Conservation (phyloP, 2,329 filamentous ascomycete genomes). For the Ophiostoma ips region DNA sequence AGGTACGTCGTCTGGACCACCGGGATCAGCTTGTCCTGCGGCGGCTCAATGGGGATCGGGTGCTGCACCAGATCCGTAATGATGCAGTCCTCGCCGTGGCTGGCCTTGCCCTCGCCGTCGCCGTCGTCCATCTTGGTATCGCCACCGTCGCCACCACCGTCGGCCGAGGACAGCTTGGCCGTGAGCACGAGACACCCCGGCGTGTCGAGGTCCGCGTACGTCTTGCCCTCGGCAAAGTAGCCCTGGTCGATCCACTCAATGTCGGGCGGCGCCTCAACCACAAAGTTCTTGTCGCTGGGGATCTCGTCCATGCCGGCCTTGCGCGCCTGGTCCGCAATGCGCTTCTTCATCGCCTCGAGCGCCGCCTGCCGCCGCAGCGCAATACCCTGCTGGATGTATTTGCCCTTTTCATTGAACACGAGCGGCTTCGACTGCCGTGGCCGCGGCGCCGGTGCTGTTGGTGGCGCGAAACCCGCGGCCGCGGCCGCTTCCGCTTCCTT, state of each 20-base stretch:
- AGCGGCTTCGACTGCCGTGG: slow-evolving; percentile 61
- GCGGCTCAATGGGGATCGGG: slow-evolving; percentile 77
- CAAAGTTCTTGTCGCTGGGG: slow-evolving; percentile 76
- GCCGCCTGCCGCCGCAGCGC: slow-evolving; percentile 76
- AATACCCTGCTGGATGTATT: slow-evolving; percentile 91
- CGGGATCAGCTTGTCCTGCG: slow-evolving; percentile 72
- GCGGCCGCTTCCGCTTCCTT: slow-evolving; percentile 53
- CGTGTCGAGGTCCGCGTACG: slow-evolving; percentile 58
- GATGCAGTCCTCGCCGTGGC: slow-evolving; percentile 62
- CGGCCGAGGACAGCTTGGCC: neutral
- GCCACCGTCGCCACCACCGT: neutral
- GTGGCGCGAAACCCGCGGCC: slow-evolving; percentile 22
- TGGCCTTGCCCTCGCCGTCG: slow-evolving; percentile 20
- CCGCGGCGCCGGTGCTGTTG: slow-evolving; percentile 34
- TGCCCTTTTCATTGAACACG: slow-evolving; percentile 87
- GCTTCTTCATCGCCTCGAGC: slow-evolving; percentile 87
- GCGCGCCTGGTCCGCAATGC: slow-evolving; percentile 73
- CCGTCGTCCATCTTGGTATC: slow-evolving; percentile 21
- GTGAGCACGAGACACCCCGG: slow-evolving; percentile 40
- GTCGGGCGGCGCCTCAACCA: slow-evolving; percentile 70
- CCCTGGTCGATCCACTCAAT: slow-evolving; percentile 98
- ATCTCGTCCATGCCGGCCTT: slow-evolving; percentile 93
- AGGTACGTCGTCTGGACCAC: slow-evolving; percentile 81
- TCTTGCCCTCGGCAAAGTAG: slow-evolving; percentile 53
- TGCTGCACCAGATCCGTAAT: slow-evolving; percentile 88